A percentile compares a stretch with the other conserved stretches of the same genome.
Conservation (phyloP, 1,284 basidiomycete genomes). For the Phlebopus sp. region DNA sequence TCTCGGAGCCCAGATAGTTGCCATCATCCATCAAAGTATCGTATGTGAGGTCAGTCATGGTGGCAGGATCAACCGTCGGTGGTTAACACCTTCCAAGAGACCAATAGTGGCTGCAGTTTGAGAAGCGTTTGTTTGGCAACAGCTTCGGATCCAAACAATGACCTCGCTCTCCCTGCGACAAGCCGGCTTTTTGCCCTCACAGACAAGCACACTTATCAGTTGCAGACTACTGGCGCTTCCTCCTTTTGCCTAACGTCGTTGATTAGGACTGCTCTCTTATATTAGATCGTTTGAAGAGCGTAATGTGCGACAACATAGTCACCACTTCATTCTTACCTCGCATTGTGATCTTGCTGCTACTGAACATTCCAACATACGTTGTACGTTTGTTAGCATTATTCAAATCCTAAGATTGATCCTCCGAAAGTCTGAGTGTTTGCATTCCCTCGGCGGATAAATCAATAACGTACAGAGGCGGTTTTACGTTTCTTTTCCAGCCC, state of each 20-base stretch:
- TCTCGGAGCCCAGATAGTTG: slow-evolving; percentile 66
- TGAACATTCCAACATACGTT: too few relatives aligned
- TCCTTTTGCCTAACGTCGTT: too few relatives aligned
- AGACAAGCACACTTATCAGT: neutral
- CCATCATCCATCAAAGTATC: slow-evolving; percentile 76
- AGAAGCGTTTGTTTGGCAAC: slow-evolving; percentile 33
- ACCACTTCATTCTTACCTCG: too few relatives aligned
- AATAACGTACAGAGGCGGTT: slow-evolving; percentile 7
- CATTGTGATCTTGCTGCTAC: too few relatives aligned
- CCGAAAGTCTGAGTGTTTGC: slow-evolving; percentile 4
- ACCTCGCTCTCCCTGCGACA: neutral
- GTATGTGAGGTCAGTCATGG: slow-evolving; percentile 69
- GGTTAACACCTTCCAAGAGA: neutral
- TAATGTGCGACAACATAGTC: too few relatives aligned
- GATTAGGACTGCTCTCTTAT: too few relatives aligned
- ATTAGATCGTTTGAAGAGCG: too few relatives aligned
- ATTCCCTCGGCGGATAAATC: slow-evolving; percentile 1
- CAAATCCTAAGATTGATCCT: neutral
- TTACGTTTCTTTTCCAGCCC: slow-evolving; percentile 25
- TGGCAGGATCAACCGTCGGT: slow-evolving; percentile 10
- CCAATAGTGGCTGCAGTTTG: neutral
- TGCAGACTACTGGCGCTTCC: neutral
- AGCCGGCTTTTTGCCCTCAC: too few relatives aligned
- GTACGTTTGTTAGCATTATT: too few relatives aligned
- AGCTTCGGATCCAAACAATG: slow-evolving; percentile 33